These are phyloP conservation scores for Suhomyces emberorum DNA, from an alignment of 805 yeast genomes.

Conservation along the genomic window DNA sequence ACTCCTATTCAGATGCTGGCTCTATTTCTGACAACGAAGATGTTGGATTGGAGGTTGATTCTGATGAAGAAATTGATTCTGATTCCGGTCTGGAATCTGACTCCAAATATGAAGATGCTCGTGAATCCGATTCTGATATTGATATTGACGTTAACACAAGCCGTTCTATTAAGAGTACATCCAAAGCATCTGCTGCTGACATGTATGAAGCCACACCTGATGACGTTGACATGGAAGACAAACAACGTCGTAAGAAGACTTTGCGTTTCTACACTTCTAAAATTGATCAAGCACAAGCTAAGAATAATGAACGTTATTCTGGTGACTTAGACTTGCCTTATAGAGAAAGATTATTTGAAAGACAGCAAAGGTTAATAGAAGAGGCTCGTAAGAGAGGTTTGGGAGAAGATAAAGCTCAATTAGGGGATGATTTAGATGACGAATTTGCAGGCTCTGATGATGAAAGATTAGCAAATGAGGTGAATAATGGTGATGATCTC, in stretches of 20 bases:
- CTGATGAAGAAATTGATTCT: background rate
- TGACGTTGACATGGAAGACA: slow-evolving; percentile 84
- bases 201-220: slow-evolving; percentile 65
- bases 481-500: slow-evolving; percentile 47
- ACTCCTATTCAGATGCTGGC: slow-evolving; percentile 12
- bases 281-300: slow-evolving; percentile 78
- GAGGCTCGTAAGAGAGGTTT: slow-evolving; percentile 85
- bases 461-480: slow-evolving; percentile 37
- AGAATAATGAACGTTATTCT: slow-evolving; percentile 53
- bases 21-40: slow-evolving; percentile 8
- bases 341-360: slow-evolving; percentile 82
- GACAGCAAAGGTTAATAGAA: slow-evolving; percentile 81
- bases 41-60: background rate
- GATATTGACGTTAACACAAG: slow-evolving; percentile 46
- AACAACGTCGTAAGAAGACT: slow-evolving; percentile 71
- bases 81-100: background rate
- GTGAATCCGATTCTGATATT: slow-evolving; percentile 18
- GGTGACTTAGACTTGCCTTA: slow-evolving; percentile 95
- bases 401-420: slow-evolving; percentile 41
- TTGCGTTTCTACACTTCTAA: slow-evolving; percentile 95
- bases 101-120: slow-evolving; percentile 15
- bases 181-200: slow-evolving; percentile 33
- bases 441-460: slow-evolving; percentile 47
- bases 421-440: slow-evolving; percentile 51
- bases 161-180: slow-evolving; percentile 46